Base-by-base conservation (phyloP, 2,329 filamentous ascomycete species). In the Rutstroemia sp. region DNA sequence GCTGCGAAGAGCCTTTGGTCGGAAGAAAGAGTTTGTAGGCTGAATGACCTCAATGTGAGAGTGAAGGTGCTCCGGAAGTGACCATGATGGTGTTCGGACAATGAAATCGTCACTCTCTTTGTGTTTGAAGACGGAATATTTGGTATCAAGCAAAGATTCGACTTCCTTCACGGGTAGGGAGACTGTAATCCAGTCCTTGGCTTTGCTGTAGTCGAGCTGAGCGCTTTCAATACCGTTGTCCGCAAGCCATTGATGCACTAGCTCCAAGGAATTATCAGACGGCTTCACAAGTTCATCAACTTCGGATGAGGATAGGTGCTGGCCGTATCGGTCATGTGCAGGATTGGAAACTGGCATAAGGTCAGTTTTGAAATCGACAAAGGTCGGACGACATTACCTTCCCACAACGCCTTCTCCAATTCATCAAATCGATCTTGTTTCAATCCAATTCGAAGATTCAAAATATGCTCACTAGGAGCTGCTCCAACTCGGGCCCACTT, bases 1-100 rank as follows among this genome's bases (percentile, higher is more conserved):
- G 16, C 14, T 37, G 46, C 25, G 42, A 17, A 30, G 46, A 9
- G 14, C 30, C 7, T 48, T 48, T 62, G 72, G 63, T 39, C 74
- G 73, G 66, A 80, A 78, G 71, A 84, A 84, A 0, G 79, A 80
- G 48, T 76, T 83, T 1, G 81, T 83, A 1, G 81, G 81, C 66
- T 83, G 80, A 21, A 84, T 77, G 14, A 78, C 75, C 62, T 82
- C 79, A 58, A 84, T 77, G 64, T 81, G 79, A 47, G 74, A 72
- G 63, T 83, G 80, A 3, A 84, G 71, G 62, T 83, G 76, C 38
- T 63, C 65, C 14, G 81, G 81, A 2, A 84, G 73, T 46, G 79
- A 83, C 80, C 80, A 84, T 46, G 73, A 68, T 2, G 77, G 75
- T 0, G 81, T 75, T 46, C 81, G 76, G 16, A 78, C 72, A 10